These are phyloP conservation scores for Caloboletus inedulis DNA, from an alignment of 1,284 basidiomycete genomes.

Conservation along the genomic window DNA sequence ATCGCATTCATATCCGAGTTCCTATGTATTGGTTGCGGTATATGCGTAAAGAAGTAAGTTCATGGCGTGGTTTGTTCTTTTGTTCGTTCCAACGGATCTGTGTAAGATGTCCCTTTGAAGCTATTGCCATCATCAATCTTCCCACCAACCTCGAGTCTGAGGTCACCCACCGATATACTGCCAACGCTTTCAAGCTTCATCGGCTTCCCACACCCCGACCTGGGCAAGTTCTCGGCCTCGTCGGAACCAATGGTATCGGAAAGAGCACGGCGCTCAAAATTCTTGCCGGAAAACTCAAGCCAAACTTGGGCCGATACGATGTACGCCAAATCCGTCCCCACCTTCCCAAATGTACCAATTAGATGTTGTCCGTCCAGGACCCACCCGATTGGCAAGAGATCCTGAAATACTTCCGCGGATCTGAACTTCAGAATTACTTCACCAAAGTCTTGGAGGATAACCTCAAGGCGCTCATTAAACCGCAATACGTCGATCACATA, in stretches of 20 bases:
- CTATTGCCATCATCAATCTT: constrained; percentile 95
- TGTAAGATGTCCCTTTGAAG: constrained; percentile 91
- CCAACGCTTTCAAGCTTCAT: constrained; percentile 98
- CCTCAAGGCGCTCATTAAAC: constrained; percentile 95
- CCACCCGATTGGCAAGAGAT: constrained; percentile 98
- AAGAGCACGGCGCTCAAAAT: constrained; percentile 97
- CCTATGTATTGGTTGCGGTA: constrained; percentile 96
- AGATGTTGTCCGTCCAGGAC: constrained; percentile 49
- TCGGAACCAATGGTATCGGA: constrained; percentile 97
- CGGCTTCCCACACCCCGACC: constrained; percentile 92
- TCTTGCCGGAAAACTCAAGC: constrained; percentile 92
- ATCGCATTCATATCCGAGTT: constrained; percentile 98
- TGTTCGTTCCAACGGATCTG: constrained; percentile 5
- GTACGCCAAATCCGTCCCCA: constrained; percentile 43
- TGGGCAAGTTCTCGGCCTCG: constrained; percentile 92
- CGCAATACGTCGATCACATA: constrained; percentile 98
- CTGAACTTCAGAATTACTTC: constrained; percentile 97
- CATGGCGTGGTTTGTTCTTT: constrained; percentile 2
- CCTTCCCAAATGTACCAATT: not conserved
- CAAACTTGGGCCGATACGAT: constrained; percentile 88
- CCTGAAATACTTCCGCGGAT: constrained; percentile 94
- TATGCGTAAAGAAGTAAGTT: constrained; percentile 94
- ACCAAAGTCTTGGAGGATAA: constrained; percentile 99
- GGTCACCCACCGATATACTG: constrained; percentile 95
- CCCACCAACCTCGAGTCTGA: constrained; percentile 93